phyloP scores from a whole-genome alignment of 345 rosid genomes.

The Dovyalis caffra region DNA sequence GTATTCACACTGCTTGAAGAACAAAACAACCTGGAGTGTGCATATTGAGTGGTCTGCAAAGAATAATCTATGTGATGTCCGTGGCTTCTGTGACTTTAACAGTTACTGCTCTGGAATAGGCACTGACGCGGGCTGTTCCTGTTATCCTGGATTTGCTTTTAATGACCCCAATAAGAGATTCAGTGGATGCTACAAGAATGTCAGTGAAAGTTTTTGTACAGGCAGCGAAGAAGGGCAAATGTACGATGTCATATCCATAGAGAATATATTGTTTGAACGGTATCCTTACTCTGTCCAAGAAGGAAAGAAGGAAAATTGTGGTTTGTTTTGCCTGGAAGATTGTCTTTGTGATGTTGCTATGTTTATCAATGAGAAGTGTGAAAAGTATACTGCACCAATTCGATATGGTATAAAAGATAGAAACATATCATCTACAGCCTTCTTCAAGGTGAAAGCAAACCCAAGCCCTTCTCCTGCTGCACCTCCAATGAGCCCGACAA shows the following conservation, averaged over 20 bases:
- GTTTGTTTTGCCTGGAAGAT: slow-evolving; percentile 11
- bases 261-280: slow-evolving; percentile 1
- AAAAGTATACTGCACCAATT: slow-evolving; percentile 1
- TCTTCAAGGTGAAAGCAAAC: not conserved
- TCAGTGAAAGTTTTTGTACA: slow-evolving; percentile 1
- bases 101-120: slow-evolving; percentile 20
- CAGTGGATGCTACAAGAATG: not conserved
- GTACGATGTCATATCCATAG: not conserved
- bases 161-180: not conserved
- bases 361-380: not conserved
- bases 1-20: slow-evolving; percentile 18
- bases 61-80: not conserved
- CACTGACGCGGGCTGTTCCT: not conserved
- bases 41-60: slow-evolving; percentile 2
- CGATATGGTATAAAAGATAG: not conserved
- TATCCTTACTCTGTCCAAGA: not conserved
- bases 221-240: not conserved
- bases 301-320: not conserved
- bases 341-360: slow-evolving; percentile 10
- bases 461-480: no score
- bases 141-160: slow-evolving; percentile 12
- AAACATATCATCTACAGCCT: not conserved
- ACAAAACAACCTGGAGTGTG: not conserved
- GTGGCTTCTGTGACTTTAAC: slow-evolving; percentile 24
- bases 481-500: no score